These are phyloP conservation scores for Citrullus mucosospermus DNA, from an alignment of 306 rosid species.

Conservation along the genomic window DNA sequence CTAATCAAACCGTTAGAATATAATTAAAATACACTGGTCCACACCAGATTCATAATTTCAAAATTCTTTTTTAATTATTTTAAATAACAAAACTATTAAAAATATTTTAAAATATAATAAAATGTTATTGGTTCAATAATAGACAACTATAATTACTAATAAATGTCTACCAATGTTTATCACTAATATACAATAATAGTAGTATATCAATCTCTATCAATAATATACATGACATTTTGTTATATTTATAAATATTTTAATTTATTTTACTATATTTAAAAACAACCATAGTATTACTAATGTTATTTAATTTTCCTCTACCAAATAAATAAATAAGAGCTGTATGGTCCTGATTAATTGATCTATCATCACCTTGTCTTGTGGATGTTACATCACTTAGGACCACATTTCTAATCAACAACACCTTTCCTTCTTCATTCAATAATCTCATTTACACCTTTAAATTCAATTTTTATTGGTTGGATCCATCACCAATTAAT, in stretches of 20 bases:
- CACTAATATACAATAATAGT: no score
- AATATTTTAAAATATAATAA: no score
- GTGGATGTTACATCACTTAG: neutral
- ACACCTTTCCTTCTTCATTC: neutral
- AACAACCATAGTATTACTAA: neutral
- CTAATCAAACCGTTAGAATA: neutral
- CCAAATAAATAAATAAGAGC: neutral
- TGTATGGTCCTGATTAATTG: slow-evolving; percentile 2
- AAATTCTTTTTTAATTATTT: neutral
- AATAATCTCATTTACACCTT: neutral
- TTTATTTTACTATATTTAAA: no score
- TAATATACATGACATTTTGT: no score
- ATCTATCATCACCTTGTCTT: neutral
- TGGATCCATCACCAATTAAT: neutral
- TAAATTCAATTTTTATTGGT: neutral
- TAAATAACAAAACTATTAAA: no score
- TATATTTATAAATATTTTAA: no score
- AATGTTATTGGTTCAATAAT: no score
- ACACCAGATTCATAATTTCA: neutral
- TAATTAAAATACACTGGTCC: neutral
- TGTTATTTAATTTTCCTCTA: neutral
- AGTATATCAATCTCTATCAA: no score
- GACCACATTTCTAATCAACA: slow-evolving; percentile 4
- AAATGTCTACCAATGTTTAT: no score
- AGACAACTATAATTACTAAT: neutral